phyloP scores from a whole-genome alignment of 1,284 basidiomycete species.

The Trametes sp. region DNA sequence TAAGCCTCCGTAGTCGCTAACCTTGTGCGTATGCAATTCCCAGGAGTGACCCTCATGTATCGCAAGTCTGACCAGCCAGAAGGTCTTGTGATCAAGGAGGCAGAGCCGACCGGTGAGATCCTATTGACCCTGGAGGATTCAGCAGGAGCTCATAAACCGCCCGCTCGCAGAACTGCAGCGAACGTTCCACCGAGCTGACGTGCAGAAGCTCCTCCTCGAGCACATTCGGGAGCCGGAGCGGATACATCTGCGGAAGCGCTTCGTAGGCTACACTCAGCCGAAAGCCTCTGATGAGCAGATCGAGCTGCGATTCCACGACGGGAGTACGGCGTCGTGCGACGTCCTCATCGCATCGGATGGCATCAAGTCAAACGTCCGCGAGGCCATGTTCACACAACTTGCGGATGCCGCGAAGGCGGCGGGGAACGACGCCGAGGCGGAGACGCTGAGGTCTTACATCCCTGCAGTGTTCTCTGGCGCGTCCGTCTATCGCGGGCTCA shows the following conservation, averaged over 20 bases:
- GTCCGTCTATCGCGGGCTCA: constrained; percentile 4
- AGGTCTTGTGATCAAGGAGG: constrained; percentile 54
- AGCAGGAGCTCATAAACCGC: background rate
- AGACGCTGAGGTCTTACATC: background rate
- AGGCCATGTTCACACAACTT: constrained; percentile 24
- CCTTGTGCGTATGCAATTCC: background rate
- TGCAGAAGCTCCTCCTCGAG: constrained; percentile 54
- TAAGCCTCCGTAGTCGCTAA: too few species aligned
- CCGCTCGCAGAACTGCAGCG: constrained; percentile 35
- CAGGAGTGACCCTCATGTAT: constrained; percentile 16
- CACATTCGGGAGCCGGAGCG: constrained; percentile 49
- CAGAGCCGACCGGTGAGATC: too few species aligned
- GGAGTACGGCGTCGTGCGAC: constrained; percentile 53
- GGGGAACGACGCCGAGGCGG: constrained; percentile 1
- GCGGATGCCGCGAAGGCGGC: constrained; percentile 15
- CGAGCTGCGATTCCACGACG: constrained; percentile 56
- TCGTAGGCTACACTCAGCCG: constrained; percentile 53
- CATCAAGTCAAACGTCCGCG: constrained; percentile 7
- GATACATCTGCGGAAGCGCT: constrained; percentile 55
- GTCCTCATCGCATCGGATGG: constrained; percentile 49
- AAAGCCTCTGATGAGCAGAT: constrained; percentile 31
- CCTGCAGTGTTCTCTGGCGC: constrained; percentile 3
- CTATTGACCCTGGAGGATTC: background rate
- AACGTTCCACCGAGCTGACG: constrained; percentile 58
- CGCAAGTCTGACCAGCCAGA: constrained; percentile 34